Base-by-base conservation (phyloP, 805 yeast genomes). In the Candida awuae region DNA sequence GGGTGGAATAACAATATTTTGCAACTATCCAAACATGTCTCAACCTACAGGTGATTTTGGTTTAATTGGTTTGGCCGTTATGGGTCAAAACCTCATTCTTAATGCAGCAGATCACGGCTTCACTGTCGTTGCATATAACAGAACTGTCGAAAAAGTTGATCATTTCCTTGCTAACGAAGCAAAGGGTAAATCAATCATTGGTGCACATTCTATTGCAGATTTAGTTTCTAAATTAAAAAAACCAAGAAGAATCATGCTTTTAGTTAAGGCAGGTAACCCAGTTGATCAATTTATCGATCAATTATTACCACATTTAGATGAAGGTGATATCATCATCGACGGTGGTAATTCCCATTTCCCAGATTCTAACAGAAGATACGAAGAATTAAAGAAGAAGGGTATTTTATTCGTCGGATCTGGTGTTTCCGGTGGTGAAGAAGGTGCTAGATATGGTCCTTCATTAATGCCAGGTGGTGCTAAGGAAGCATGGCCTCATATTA, bases 321-420 rank as follows among this genome's bases (percentile, higher is more conserved):
- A 84, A 67, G 97, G 94, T 52, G 98, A 90, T 67, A 92, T 90
- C 74, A 85, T 90, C 77, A 92, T 90, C 59, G 98, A 90, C 61
- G 98, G 98, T 73, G 98, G 98, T 75, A 90, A 90, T 86, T 92
- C 97, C 33, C 96, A 90, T 70, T 90, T 81, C 92, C 96, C 96
- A 66, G 98, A 90, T 71, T 66, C 96, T 46, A 88, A 88, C 83
- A 87, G 97, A 72, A 85, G 98, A 70, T 86, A 68, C 73, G 90
- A 75, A 44, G 95, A 87, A 63, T 77, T 90, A 64, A 78, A 82
- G 65, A 71, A 67, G 42, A 79, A 90, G 74, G 97, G 95, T 32
- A 80, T 88, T 60, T 70, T 77, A 51, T 92, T 86, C 54, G 97
- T 90, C 49, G 98, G 98, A 59, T 88, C 96, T 47, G 98, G 98